phyloP scores from a whole-genome alignment of 805 yeast species.

The Kodamaea fukazawae region DNA sequence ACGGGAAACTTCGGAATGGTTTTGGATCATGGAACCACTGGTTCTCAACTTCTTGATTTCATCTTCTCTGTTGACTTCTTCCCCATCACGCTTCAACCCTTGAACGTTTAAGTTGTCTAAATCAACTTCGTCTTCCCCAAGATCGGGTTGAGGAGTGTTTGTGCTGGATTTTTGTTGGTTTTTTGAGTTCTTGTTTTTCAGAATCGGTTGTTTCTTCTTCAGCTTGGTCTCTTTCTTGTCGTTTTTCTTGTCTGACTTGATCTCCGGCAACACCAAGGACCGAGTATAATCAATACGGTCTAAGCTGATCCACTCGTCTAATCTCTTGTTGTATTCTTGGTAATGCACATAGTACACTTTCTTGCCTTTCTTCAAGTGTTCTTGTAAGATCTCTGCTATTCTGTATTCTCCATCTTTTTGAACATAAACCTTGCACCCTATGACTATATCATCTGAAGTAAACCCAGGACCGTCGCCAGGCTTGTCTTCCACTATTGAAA shows the following conservation, averaged over 20 bases:
- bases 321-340: slow-evolving; percentile 88
- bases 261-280: slow-evolving; percentile 70
- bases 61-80: slow-evolving; percentile 79
- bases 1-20: slow-evolving; percentile 78
- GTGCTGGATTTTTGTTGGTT: slow-evolving; percentile 13
- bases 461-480: slow-evolving; percentile 15
- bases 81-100: slow-evolving; percentile 64
- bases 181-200: slow-evolving; percentile 19
- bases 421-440: slow-evolving; percentile 83
- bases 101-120: slow-evolving; percentile 82
- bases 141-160: slow-evolving; percentile 28
- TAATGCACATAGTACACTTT: slow-evolving; percentile 89
- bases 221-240: slow-evolving; percentile 34
- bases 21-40: slow-evolving; percentile 96
- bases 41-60: slow-evolving; percentile 90
- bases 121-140: slow-evolving; percentile 70
- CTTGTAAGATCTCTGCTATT: slow-evolving; percentile 80
- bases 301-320: slow-evolving; percentile 89
- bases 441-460: slow-evolving; percentile 48
- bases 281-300: slow-evolving; percentile 69
- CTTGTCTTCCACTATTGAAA: slow-evolving; percentile 1
- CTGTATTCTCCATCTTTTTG: slow-evolving; percentile 77
- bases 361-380: slow-evolving; percentile 70
- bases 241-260: slow-evolving; percentile 48
- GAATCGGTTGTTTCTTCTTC: slow-evolving; percentile 23